Evolutionary conservation across 192 early-diverging fungal genomes (phyloP).

Genomic region (Gaertneriomyces semiglobifer): DNA sequence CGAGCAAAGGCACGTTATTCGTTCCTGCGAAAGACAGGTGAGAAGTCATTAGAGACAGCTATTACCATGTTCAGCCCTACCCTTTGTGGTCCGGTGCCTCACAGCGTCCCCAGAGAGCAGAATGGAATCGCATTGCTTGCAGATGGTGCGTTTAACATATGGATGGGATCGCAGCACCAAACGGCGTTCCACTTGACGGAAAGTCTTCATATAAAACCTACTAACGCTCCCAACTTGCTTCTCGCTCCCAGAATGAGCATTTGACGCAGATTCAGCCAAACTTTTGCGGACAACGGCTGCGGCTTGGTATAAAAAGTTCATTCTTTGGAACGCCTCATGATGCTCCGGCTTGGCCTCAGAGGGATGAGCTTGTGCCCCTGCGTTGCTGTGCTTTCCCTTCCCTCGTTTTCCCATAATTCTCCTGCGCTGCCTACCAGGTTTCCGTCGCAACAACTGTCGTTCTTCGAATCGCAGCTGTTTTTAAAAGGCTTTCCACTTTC

Average conservation of each 20-base stretch:
- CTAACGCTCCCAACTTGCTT: conserved; percentile 13
- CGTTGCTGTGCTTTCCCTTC: no score
- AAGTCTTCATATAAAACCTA: conserved; percentile 48
- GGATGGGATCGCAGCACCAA: conserved; percentile 59
- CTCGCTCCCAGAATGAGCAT: neutral
- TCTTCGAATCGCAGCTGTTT: no score
- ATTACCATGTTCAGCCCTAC: no score
- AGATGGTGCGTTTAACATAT: conserved; percentile 51
- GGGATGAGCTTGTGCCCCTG: no score
- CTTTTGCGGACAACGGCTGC: conserved; percentile 34
- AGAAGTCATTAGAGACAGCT: no score
- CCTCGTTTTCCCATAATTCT: no score
- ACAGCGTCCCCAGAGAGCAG: conserved; percentile 40
- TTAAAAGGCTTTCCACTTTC: no score
- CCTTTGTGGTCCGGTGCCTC: no score
- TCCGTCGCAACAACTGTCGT: no score
- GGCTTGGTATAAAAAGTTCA: conserved; percentile 67
- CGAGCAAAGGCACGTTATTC: no score
- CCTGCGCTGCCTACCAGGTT: no score
- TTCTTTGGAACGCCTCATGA: conserved; percentile 56
- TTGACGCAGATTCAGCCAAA: neutral
- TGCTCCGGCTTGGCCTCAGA: conserved; percentile 25
- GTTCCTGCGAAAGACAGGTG: no score
- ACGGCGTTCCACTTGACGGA: conserved; percentile 48
- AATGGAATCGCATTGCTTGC: conserved; percentile 50